Conservation (phyloP, 768 basidiomycete genomes). For the Mycena olivaceomarginata region DNA sequence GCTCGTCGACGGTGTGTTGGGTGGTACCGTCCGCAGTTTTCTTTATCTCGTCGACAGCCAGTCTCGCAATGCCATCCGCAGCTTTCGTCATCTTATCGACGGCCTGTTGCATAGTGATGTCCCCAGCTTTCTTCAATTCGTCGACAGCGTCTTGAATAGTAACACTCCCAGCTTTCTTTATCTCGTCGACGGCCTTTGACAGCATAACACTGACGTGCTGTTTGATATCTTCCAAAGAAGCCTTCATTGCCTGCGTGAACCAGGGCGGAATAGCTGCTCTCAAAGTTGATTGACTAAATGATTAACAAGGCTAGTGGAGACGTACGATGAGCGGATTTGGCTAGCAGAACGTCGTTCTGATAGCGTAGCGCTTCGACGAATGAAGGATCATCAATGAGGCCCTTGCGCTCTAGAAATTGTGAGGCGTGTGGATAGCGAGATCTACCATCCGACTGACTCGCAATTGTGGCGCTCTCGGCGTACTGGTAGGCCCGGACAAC, state of each 20-base stretch:
- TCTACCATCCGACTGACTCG: too few relatives aligned
- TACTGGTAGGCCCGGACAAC: too few relatives aligned
- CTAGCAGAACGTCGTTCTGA: not conserved
- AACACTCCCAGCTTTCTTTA: not conserved
- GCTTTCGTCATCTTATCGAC: not conserved
- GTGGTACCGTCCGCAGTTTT: too few relatives aligned
- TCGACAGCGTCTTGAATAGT: not conserved
- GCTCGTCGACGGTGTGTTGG: too few relatives aligned
- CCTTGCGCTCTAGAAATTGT: slow-evolving; percentile 4
- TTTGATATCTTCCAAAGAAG: not conserved
- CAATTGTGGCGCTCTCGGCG: too few relatives aligned
- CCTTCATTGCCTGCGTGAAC: slow-evolving; percentile 5
- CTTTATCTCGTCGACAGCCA: not conserved
- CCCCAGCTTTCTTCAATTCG: slow-evolving; percentile 5
- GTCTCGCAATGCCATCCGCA: not conserved
- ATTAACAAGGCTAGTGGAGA: slow-evolving; percentile 11
- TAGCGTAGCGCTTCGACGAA: slow-evolving; percentile 2
- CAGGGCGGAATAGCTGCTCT: slow-evolving; percentile 7
- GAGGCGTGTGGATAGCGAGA: slow-evolving; percentile 3
- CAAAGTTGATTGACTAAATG: slow-evolving; percentile 11
- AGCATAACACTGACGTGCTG: not conserved
- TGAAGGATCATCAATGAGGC: not conserved
- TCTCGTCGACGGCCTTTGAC: not conserved
- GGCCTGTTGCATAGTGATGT: not conserved
- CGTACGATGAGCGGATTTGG: slow-evolving; percentile 7